Conservation (phyloP, 139 green algal genomes). For the Asterochloris erici region DNA sequence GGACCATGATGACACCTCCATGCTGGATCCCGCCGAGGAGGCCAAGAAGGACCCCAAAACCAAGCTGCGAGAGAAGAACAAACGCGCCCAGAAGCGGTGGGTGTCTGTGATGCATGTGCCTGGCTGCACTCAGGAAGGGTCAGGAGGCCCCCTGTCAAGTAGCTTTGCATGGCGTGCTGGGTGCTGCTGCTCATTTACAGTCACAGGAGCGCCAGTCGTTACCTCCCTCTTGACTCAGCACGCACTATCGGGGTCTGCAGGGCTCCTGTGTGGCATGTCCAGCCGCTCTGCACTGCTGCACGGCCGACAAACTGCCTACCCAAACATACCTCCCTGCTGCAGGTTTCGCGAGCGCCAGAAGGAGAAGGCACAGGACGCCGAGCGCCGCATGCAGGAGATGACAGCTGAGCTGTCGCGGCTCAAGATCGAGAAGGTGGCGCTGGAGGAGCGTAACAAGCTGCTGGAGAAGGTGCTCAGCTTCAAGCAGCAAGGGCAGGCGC, state of each 20-base stretch:
- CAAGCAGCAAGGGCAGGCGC: conserved; percentile 3
- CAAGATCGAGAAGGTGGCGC: not conserved
- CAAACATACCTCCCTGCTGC: not conserved
- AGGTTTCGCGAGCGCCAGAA: not conserved
- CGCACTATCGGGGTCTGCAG: not conserved
- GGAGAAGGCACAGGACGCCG: conserved; percentile 11
- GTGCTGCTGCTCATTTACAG: not conserved
- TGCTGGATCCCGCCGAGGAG: no score
- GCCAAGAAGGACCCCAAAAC: not conserved
- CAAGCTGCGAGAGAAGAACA: conserved; percentile 13
- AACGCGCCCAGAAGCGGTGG: conserved; percentile 4
- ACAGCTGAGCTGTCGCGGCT: conserved; percentile 10
- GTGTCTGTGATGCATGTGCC: not conserved
- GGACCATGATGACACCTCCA: no score
- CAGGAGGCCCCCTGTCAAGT: not conserved
- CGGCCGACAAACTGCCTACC: not conserved
- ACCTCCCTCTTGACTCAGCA: not conserved
- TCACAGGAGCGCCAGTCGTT: not conserved
- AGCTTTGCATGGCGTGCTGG: not conserved
- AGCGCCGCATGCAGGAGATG: conserved; percentile 9
- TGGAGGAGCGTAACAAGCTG: not conserved
- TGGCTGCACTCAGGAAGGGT: not conserved
- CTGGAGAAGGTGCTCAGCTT: conserved; percentile 2
- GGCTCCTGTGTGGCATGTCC: not conserved
- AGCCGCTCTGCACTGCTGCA: not conserved